These are phyloP conservation scores for Rubia tinctorum DNA, from an alignment of 305 asterid genomes.

Conservation along the genomic window DNA sequence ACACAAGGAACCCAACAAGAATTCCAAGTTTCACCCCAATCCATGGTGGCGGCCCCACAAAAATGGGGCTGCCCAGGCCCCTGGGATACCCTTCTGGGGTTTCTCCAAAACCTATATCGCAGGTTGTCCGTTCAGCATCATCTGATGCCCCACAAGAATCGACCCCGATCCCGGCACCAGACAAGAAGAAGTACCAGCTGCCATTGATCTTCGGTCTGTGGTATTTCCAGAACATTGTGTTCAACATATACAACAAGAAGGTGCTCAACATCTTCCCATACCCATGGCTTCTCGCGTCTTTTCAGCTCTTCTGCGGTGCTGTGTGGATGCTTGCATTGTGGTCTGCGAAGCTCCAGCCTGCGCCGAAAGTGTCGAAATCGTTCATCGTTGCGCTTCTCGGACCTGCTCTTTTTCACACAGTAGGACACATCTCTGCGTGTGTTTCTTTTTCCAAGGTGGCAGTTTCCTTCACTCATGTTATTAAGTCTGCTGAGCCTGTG, in stretches of 20 bases:
- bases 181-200: constrained; percentile 49
- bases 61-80: constrained; percentile 31
- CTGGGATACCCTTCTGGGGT: constrained; percentile 35
- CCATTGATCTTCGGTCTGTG: constrained; percentile 79
- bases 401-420: constrained; percentile 85
- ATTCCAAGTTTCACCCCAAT: constrained; percentile 9
- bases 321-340: constrained; percentile 82
- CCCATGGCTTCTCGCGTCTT: constrained; percentile 93
- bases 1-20: constrained; percentile 24
- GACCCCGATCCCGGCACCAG: constrained; percentile 50
- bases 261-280: constrained; percentile 75
- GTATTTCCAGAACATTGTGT: constrained; percentile 85
- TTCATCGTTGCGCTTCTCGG: constrained; percentile 83
- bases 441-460: constrained; percentile 29
- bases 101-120: constrained; percentile 34
- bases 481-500: constrained; percentile 28
- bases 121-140: constrained; percentile 36
- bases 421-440: constrained; percentile 27
- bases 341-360: constrained; percentile 68
- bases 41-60: constrained; percentile 29
- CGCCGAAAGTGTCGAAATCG: constrained; percentile 70
- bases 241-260: constrained; percentile 80
- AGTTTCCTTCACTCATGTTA: constrained; percentile 28
- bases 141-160: constrained; percentile 49
- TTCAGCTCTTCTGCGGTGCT: constrained; percentile 79